phyloP scores from a whole-genome alignment of 2,329 filamentous ascomycete genomes.

The Lithohypha guttulata region DNA sequence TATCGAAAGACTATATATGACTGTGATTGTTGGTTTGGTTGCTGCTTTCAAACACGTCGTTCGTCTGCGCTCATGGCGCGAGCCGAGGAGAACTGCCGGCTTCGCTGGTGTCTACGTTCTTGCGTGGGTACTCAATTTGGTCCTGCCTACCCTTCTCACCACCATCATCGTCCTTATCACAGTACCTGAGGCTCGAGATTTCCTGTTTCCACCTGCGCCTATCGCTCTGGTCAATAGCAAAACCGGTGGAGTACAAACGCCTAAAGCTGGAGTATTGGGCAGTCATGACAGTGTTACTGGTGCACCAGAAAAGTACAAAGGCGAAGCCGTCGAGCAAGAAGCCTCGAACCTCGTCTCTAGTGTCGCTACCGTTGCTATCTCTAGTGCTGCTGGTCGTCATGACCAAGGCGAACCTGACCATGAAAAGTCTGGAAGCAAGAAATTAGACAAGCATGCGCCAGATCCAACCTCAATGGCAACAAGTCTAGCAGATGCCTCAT shows the following conservation, averaged over 20 bases:
- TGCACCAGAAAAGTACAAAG: conserved; percentile 71
- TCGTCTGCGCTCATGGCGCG: conserved; percentile 68
- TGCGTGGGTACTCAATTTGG: conserved; percentile 64
- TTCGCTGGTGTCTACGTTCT: conserved; percentile 54
- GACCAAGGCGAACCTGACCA: conserved; percentile 53
- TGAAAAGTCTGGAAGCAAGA: conserved; percentile 23
- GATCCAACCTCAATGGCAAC: conserved; percentile 50
- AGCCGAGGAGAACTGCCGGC: conserved; percentile 54
- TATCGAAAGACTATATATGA: conserved; percentile 72
- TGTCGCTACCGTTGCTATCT: conserved; percentile 60
- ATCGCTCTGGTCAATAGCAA: conserved; percentile 59
- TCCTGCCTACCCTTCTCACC: conserved; percentile 50
- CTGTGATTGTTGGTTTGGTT: conserved; percentile 57
- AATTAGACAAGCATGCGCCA: conserved; percentile 45
- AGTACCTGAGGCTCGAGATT: conserved; percentile 49
- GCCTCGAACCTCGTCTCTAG: conserved; percentile 70
- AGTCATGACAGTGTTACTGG: conserved; percentile 69
- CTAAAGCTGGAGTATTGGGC: conserved; percentile 62
- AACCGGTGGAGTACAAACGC: conserved; percentile 67
- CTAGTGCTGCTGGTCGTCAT: conserved; percentile 66
- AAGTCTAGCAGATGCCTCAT: conserved; percentile 44
- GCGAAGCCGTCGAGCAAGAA: conserved; percentile 73
- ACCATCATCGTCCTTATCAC: conserved; percentile 56
- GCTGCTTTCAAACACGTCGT: conserved; percentile 62
- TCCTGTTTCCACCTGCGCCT: conserved; percentile 68